Conservation (phyloP, 257 asterid genomes). For the Solanum neorickii region DNA sequence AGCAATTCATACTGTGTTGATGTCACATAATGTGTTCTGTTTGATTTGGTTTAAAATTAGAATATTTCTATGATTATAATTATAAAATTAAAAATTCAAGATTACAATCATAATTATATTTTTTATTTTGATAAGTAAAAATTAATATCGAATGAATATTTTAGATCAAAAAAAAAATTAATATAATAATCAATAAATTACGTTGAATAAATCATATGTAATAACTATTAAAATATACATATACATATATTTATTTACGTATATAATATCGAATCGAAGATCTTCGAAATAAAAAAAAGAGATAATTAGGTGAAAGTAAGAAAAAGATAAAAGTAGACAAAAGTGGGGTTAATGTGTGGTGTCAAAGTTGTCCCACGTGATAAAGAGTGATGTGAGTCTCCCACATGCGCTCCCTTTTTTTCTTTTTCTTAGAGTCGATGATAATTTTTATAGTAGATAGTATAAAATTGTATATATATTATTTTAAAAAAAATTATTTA, state of each 20-base stretch:
- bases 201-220: too few species aligned
- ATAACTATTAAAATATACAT: too few species aligned
- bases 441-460: too few species aligned
- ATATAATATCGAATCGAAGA: neutral
- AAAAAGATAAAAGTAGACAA: neutral
- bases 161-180: too few species aligned
- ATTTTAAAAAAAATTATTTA: neutral
- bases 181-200: too few species aligned
- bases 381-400: slow-evolving; percentile 4
- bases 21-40: neutral
- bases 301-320: neutral
- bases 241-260: too few species aligned
- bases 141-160: too few species aligned
- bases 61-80: neutral
- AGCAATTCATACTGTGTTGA: neutral
- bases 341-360: slow-evolving; percentile 23
- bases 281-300: neutral
- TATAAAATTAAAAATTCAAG: neutral
- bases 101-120: too few species aligned
- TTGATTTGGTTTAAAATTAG: neutral
- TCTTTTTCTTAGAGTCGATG: too few species aligned
- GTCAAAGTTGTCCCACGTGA: slow-evolving; percentile 43
- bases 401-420: slow-evolving; percentile 22
- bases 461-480: too few species aligned
- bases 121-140: too few species aligned